Evolutionary conservation across 257 asterid genomes (phyloP).

Genomic region (Nicotiana undulata): DNA sequence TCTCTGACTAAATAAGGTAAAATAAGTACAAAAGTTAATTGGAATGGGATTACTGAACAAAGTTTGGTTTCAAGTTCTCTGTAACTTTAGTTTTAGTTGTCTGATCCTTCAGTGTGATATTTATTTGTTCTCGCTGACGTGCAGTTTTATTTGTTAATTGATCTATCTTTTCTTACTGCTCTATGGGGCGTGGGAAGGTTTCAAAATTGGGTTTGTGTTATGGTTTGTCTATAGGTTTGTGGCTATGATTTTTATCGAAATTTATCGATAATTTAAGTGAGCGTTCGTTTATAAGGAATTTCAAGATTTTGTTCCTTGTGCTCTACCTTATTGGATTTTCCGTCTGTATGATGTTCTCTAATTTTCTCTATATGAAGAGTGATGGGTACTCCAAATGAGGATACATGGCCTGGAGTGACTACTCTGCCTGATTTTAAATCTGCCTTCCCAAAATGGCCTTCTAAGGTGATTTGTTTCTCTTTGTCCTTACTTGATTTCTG

Average conservation of each 20-base stretch:
- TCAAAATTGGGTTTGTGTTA: background rate
- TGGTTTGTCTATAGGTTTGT: background rate
- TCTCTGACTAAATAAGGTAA: background rate
- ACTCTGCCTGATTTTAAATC: slow-evolving; percentile 88
- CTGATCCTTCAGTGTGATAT: background rate
- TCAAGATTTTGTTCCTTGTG: background rate
- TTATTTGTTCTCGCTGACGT: background rate
- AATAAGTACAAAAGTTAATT: background rate
- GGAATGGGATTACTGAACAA: background rate
- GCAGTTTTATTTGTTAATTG: background rate
- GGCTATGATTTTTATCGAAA: background rate
- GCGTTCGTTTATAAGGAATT: background rate
- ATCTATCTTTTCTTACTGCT: background rate
- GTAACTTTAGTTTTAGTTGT: background rate
- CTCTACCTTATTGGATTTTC: background rate
- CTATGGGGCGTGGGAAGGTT: background rate
- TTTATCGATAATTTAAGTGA: background rate
- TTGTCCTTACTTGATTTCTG: background rate
- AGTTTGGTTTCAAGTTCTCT: background rate
- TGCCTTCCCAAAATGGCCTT: slow-evolving; percentile 77
- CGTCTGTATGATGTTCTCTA: slow-evolving; percentile 7
- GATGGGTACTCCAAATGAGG: slow-evolving; percentile 98
- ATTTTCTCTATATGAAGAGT: slow-evolving; percentile 35
- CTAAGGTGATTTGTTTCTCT: slow-evolving; percentile 43
- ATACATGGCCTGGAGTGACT: slow-evolving; percentile 91